Conservation (phyloP, 345 rosid genomes). For the Salix udensis region DNA sequence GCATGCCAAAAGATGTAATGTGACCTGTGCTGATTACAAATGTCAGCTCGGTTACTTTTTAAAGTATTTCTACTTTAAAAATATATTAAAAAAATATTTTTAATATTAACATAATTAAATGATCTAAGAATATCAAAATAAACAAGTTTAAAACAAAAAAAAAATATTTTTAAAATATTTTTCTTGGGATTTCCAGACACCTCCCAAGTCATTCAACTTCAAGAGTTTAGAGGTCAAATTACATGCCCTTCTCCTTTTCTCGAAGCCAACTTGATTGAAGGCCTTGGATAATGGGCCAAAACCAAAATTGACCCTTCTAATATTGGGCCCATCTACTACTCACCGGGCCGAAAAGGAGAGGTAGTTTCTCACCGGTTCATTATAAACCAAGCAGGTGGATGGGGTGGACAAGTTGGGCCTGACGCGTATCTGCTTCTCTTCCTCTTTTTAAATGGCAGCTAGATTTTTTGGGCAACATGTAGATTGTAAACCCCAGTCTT, state of each 20-base stretch:
- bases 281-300: not conserved
- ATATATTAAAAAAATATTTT: too few relatives aligned
- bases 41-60: too few relatives aligned
- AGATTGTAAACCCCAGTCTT: not conserved
- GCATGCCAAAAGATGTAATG: not conserved
- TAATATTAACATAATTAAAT: too few relatives aligned
- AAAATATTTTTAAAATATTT: too few relatives aligned
- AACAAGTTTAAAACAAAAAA: too few relatives aligned
- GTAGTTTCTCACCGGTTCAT: not conserved
- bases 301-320: not conserved
- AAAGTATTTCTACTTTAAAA: too few relatives aligned
- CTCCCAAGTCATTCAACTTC: not conserved
- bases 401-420: not conserved
- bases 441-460: not conserved
- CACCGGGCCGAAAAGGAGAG: not conserved
- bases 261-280: not conserved
- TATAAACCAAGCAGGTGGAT: not conserved
- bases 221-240: not conserved
- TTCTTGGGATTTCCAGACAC: too few relatives aligned
- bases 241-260: not conserved
- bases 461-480: not conserved
- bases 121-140: too few relatives aligned
- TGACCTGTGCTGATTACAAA: not conserved
- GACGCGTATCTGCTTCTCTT: not conserved
- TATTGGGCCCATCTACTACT: not conserved